Percentiles rank a stretch among this genome's conserved stretches.
These are phyloP conservation scores for Hordeum marinum DNA, from an alignment of 176 grass and related monocot species.

Conservation along the genomic window DNA sequence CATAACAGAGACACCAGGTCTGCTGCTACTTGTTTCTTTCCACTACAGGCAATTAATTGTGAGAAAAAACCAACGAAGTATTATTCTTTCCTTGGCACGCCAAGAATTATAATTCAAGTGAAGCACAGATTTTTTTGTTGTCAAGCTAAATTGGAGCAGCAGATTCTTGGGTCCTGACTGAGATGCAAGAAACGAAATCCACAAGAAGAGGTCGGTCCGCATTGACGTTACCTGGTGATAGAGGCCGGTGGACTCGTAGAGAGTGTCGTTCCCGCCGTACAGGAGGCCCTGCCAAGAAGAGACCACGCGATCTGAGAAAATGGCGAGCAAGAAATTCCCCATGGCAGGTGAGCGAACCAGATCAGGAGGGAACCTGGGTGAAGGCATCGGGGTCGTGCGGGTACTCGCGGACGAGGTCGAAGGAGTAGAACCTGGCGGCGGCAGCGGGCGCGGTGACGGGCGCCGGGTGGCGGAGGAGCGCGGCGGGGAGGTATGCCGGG, in stretches of 20 bases:
- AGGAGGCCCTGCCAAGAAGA: slow-evolving; percentile 49
- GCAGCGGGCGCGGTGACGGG: neutral
- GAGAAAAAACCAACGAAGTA: neutral
- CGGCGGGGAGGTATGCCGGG: neutral
- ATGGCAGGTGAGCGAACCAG: neutral
- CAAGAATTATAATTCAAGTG: no score
- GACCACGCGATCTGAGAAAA: neutral
- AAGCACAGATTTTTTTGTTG: neutral
- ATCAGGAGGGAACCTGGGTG: no score
- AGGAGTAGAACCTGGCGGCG: slow-evolving; percentile 55
- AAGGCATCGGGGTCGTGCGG: slow-evolving; percentile 70
- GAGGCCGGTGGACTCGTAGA: slow-evolving; percentile 88
- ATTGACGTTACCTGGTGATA: slow-evolving; percentile 47
- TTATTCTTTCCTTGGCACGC: no score
- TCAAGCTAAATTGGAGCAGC: neutral
- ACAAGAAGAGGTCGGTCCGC: neutral
- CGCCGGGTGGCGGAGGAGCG: slow-evolving; percentile 13
- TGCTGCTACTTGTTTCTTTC: neutral
- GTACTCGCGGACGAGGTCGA: slow-evolving; percentile 74
- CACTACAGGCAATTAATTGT: neutral
- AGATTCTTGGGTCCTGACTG: neutral
- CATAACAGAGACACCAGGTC: neutral
- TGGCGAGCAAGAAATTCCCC: neutral
- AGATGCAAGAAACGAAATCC: neutral
- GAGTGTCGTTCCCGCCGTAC: slow-evolving; percentile 78